These are phyloP conservation scores for Dothistroma septosporum DNA, from an alignment of 2,329 filamentous ascomycete species.

Conservation along the genomic window DNA sequence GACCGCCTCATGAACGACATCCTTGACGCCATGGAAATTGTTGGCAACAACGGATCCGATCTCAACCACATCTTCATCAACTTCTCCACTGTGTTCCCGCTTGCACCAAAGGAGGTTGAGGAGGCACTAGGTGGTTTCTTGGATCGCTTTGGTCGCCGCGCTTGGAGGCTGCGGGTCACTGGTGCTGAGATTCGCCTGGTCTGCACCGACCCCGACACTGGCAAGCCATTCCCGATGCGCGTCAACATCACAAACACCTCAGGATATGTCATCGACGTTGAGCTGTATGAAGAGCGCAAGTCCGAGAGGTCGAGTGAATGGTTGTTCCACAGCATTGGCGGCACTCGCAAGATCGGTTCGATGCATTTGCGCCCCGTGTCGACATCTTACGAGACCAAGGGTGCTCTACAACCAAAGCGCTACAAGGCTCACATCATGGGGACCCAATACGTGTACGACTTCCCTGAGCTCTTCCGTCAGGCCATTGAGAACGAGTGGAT, in stretches of 20 bases:
- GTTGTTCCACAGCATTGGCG: slow-evolving; percentile 97
- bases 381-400: slow-evolving; percentile 95
- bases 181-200: slow-evolving; percentile 98
- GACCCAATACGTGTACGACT: slow-evolving; percentile 98
- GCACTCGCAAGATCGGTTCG: slow-evolving; percentile 87
- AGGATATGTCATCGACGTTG: slow-evolving; percentile 94
- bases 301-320: slow-evolving; percentile 91
- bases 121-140: slow-evolving; percentile 91
- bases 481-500: slow-evolving; percentile 94
- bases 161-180: slow-evolving; percentile 93
- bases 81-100: slow-evolving; percentile 94
- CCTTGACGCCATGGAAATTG: slow-evolving; percentile 93
- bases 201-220: slow-evolving; percentile 83
- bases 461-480: slow-evolving; percentile 98
- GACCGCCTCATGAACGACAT: slow-evolving; percentile 97
- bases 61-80: slow-evolving; percentile 99
- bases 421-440: slow-evolving; percentile 99
- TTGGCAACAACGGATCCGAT: slow-evolving; percentile 98
- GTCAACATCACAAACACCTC: slow-evolving; percentile 98
- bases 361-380: slow-evolving; percentile 91
- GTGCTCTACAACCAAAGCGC: slow-evolving; percentile 95
- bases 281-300: slow-evolving; percentile 96
- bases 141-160: slow-evolving; percentile 89
- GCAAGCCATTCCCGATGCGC: slow-evolving; percentile 83
- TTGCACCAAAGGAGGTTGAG: slow-evolving; percentile 84